These are phyloP conservation scores for Suillus brevipes DNA, from an alignment of 768 basidiomycete genomes.

Conservation along the genomic window DNA sequence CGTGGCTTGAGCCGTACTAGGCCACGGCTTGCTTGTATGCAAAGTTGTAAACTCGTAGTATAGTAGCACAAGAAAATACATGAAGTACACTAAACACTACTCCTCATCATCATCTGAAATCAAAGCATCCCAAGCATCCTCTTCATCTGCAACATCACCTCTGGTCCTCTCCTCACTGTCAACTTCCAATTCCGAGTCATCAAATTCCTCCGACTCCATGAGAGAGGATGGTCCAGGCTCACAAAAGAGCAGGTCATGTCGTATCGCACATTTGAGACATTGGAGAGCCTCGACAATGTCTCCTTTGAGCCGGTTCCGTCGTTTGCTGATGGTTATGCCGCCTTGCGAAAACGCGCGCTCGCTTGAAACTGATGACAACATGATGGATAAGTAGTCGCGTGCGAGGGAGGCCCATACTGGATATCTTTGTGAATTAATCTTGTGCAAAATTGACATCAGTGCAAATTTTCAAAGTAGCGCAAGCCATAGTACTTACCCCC, in stretches of 20 bases:
- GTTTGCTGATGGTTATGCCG: conserved; percentile 39
- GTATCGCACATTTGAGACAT: conserved; percentile 27
- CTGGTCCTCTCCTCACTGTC: neutral
- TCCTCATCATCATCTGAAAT: no score
- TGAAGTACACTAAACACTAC: no score
- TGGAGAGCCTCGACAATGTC: conserved; percentile 38
- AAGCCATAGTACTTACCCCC: conserved; percentile 32
- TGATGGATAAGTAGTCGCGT: conserved; percentile 38
- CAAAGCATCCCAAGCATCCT: neutral
- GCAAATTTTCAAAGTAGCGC: neutral
- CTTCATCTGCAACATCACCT: neutral
- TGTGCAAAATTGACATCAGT: conserved; percentile 4
- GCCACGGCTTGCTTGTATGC: no score
- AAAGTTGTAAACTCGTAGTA: no score
- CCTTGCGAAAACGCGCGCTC: conserved; percentile 41
- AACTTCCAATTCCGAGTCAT: neutral
- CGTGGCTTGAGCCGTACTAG: no score
- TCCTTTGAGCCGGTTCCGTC: conserved; percentile 32
- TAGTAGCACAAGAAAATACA: no score
- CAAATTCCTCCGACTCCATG: neutral
- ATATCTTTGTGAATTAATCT: conserved; percentile 24
- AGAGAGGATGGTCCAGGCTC: neutral
- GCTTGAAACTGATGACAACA: conserved; percentile 39
- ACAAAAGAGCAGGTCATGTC: conserved; percentile 25
- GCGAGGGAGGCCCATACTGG: conserved; percentile 39